Evolutionary conservation across 805 yeast species (phyloP).

Genomic region (Metschnikowia peoriensis): DNA sequence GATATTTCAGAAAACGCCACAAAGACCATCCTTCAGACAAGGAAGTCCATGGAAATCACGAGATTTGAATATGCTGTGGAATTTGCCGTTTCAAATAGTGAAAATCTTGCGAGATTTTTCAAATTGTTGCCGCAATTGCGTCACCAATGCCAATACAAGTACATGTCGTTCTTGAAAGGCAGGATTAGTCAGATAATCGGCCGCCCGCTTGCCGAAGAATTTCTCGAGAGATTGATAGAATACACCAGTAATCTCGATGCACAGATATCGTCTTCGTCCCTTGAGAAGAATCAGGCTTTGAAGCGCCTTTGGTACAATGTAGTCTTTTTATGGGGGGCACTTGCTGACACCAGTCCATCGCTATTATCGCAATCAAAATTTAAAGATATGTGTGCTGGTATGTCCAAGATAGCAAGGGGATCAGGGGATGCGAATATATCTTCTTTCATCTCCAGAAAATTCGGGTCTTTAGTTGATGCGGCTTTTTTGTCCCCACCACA

Average conservation of each 20-base stretch:
- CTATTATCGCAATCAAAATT: background rate
- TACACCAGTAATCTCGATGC: slow-evolving; percentile 13
- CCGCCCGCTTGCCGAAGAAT: slow-evolving; percentile 6
- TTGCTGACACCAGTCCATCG: slow-evolving; percentile 9
- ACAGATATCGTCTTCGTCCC: background rate
- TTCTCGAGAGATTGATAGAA: slow-evolving; percentile 13
- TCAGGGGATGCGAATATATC: slow-evolving; percentile 3
- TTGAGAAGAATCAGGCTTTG: background rate
- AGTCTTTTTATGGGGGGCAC: slow-evolving; percentile 16
- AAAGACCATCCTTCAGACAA: background rate
- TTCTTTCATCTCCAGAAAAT: slow-evolving; percentile 7
- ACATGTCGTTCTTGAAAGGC: slow-evolving; percentile 13
- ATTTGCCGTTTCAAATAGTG: slow-evolving; percentile 19
- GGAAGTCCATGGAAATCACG: slow-evolving; percentile 3
- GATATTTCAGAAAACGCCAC: slow-evolving; percentile 15
- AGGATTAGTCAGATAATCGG: background rate
- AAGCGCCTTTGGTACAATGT: slow-evolving; percentile 12
- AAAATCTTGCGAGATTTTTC: slow-evolving; percentile 25
- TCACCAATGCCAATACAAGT: slow-evolving; percentile 13
- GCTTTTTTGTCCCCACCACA: background rate
- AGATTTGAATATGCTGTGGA: slow-evolving; percentile 19
- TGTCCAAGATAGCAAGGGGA: background rate
- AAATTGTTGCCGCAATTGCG: slow-evolving; percentile 16
- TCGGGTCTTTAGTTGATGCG: slow-evolving; percentile 5
- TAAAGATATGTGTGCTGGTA: slow-evolving; percentile 4